These are phyloP conservation scores for Globisporangium rhizosaccharum DNA, from an alignment of 352 stramenopile species.

Conservation along the genomic window DNA sequence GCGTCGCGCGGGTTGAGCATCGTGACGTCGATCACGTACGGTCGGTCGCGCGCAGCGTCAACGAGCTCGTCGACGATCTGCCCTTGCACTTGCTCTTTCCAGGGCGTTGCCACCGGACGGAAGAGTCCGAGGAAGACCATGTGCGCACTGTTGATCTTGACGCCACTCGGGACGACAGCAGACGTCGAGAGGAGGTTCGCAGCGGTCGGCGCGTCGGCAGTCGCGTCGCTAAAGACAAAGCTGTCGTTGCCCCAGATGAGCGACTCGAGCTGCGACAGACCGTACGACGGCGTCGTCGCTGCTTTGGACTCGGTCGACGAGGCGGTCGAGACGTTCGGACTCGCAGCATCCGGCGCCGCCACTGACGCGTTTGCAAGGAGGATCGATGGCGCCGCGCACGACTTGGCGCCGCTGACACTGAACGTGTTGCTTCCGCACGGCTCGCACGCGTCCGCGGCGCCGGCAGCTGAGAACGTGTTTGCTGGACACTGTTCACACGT, in stretches of 20 bases:
- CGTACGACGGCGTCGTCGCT: slow-evolving; percentile 50
- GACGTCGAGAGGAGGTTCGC: slow-evolving; percentile 23
- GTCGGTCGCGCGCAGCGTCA: slow-evolving; percentile 35
- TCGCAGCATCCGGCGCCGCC: slow-evolving; percentile 6
- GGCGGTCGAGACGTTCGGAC: slow-evolving; percentile 4
- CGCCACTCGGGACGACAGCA: slow-evolving; percentile 36
- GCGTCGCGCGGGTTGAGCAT: slow-evolving; percentile 60
- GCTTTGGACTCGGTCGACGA: slow-evolving; percentile 16
- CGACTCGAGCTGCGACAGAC: slow-evolving; percentile 62
- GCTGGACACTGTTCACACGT: slow-evolving; percentile 45
- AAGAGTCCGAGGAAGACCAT: slow-evolving; percentile 57
- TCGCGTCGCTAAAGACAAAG: slow-evolving; percentile 36
- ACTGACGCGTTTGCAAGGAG: slow-evolving; percentile 32
- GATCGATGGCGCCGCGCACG: slow-evolving; percentile 40
- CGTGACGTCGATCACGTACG: slow-evolving; percentile 51
- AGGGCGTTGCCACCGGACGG: slow-evolving; percentile 45
- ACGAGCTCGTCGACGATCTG: slow-evolving; percentile 59
- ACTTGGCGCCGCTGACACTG: slow-evolving; percentile 29
- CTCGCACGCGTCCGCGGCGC: slow-evolving; percentile 39
- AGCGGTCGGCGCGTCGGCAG: slow-evolving; percentile 16
- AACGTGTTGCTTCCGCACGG: slow-evolving; percentile 64
- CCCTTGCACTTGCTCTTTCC: slow-evolving; percentile 41
- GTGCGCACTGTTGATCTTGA: slow-evolving; percentile 43
- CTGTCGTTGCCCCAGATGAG: slow-evolving; percentile 70
- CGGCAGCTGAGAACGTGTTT: slow-evolving; percentile 55